A percentile compares a stretch with the other conserved stretches of the same genome.
These are phyloP conservation scores for Suillus americanus DNA, from an alignment of 768 basidiomycete genomes.

Conservation along the genomic window DNA sequence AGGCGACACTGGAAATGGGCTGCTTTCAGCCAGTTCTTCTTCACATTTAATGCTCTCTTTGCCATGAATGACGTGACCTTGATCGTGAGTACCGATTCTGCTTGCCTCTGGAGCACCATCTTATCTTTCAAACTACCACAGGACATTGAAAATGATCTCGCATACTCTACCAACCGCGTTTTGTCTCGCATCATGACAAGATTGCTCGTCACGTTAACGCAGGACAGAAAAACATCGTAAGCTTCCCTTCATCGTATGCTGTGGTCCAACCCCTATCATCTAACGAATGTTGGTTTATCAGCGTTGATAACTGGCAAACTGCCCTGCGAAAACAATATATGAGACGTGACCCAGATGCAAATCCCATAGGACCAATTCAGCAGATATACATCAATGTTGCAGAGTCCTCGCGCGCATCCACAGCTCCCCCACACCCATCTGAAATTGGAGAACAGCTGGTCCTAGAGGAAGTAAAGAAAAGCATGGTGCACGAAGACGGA, in stretches of 20 bases:
- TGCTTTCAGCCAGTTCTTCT: slow-evolving; percentile 87
- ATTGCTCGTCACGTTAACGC: slow-evolving; percentile 70
- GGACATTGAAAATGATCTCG: slow-evolving; percentile 81
- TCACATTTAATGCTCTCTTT: slow-evolving; percentile 76
- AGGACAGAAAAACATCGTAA: slow-evolving; percentile 79
- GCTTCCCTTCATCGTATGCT: slow-evolving; percentile 30
- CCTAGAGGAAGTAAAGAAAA: slow-evolving; percentile 8
- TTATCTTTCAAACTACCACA: slow-evolving; percentile 29
- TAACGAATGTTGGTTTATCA: slow-evolving; percentile 28
- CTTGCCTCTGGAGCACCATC: slow-evolving; percentile 1
- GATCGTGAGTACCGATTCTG: slow-evolving; percentile 41
- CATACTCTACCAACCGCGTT: slow-evolving; percentile 54
- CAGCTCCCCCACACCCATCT: slow-evolving; percentile 18
- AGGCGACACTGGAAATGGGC: slow-evolving; percentile 92
- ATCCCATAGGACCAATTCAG: slow-evolving; percentile 63
- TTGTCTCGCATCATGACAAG: slow-evolving; percentile 75
- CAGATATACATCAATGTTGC: slow-evolving; percentile 21
- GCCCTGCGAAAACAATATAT: slow-evolving; percentile 74
- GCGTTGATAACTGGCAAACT: slow-evolving; percentile 77
- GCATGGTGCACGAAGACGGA: slow-evolving; percentile 13
- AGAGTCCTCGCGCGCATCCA: slow-evolving; percentile 31
- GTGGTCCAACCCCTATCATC: slow-evolving; percentile 20
- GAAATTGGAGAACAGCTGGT: slow-evolving; percentile 10
- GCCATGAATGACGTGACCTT: slow-evolving; percentile 70
- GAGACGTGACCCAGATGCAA: slow-evolving; percentile 67